A percentile compares a stretch with the other conserved stretches of the same genome.
Evolutionary conservation across 2,329 filamentous ascomycete species (phyloP).

Genomic region (Ascosphaera pollenicola): DNA sequence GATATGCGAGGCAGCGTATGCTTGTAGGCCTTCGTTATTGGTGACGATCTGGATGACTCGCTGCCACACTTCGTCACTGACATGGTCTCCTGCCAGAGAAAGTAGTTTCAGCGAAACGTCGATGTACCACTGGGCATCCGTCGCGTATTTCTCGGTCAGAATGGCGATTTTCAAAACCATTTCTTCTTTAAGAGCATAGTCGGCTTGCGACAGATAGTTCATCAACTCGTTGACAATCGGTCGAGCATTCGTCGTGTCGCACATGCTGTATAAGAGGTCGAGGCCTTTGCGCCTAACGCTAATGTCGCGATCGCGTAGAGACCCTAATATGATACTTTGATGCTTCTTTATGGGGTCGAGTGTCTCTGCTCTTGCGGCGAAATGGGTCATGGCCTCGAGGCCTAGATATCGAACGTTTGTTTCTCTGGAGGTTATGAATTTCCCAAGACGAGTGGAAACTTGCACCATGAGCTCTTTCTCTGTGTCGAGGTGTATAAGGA

Average conservation of each 20-base stretch:
- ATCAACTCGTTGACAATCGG: slow-evolving; percentile 85
- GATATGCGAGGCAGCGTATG: slow-evolving; percentile 87
- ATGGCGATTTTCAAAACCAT: slow-evolving; percentile 99
- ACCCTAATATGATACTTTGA: slow-evolving; percentile 86
- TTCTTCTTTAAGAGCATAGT: slow-evolving; percentile 94
- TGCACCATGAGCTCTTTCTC: slow-evolving; percentile 91
- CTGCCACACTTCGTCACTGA: slow-evolving; percentile 98
- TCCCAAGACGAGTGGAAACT: slow-evolving; percentile 72
- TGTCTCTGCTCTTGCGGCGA: slow-evolving; percentile 81
- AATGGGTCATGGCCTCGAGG: slow-evolving; percentile 92
- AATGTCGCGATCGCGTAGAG: slow-evolving; percentile 85
- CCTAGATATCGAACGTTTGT: slow-evolving; percentile 95
- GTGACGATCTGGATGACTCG: slow-evolving; percentile 97
- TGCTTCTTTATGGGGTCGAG: slow-evolving; percentile 96
- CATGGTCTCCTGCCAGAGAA: slow-evolving; percentile 91
- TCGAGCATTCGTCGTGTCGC: slow-evolving; percentile 81
- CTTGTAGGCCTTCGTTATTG: slow-evolving; percentile 94
- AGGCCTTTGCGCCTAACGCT: slow-evolving; percentile 90
- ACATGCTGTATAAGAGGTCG: slow-evolving; percentile 98
- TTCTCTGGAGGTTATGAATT: slow-evolving; percentile 90
- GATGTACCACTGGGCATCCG: slow-evolving; percentile 97
- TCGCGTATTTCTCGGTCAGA: slow-evolving; percentile 93
- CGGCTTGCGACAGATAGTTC: slow-evolving; percentile 84
- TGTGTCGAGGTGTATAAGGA: slow-evolving; percentile 92
- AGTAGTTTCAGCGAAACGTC: slow-evolving; percentile 89